phyloP scores from a whole-genome alignment of 345 rosid genomes.

The Reutealis trisperma region DNA sequence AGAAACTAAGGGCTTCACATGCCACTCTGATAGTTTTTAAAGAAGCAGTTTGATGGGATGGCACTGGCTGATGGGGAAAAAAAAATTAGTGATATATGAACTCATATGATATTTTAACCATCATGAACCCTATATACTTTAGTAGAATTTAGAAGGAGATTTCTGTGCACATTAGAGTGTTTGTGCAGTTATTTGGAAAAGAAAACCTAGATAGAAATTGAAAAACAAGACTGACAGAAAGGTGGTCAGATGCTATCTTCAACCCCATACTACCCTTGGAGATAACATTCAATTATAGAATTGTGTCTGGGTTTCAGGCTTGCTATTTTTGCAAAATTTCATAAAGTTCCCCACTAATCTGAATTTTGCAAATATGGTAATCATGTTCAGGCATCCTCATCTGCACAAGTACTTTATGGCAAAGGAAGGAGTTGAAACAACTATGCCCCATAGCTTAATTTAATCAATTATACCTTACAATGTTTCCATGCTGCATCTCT shows the following conservation, averaged over 20 bases:
- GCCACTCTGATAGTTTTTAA: neutral
- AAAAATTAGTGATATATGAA: neutral
- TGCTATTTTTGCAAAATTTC: neutral
- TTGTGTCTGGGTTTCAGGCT: neutral
- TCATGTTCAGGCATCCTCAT: neutral
- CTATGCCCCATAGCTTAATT: neutral
- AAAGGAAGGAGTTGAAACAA: neutral
- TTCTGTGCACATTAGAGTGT: neutral
- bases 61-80: neutral
- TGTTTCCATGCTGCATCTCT: conserved; percentile 98
- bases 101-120: neutral
- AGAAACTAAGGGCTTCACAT: neutral
- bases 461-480: conserved; percentile 60
- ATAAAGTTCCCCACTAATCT: neutral
- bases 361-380: too few species aligned
- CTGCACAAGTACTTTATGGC: neutral
- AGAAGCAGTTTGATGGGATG: neutral
- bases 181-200: neutral
- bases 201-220: neutral
- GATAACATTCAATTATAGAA: too few species aligned
- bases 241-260: neutral
- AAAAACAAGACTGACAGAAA: neutral
- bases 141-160: neutral
- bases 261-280: neutral
- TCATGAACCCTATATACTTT: neutral